Evolutionary conservation across 495 filamentous ascomycete species (phyloP), one percentile per base, ranked within the genome.

Genomic region (Lasiosphaeria ovina): DNA sequence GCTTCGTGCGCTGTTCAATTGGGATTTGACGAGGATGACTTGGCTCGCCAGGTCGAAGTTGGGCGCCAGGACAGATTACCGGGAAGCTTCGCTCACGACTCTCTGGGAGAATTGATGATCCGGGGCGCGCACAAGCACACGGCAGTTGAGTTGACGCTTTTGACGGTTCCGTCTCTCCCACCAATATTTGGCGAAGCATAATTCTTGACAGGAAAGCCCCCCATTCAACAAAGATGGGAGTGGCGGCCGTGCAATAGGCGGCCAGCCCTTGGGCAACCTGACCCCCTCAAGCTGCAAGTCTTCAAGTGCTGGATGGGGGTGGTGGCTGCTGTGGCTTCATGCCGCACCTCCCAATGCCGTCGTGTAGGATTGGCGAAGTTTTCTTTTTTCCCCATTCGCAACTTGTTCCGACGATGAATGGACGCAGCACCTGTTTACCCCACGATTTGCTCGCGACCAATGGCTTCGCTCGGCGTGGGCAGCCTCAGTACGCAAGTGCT

Each of bases 371-470:
- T 47, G 12, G 44, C 44, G 44, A 35, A 53, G 24, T 14, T 48
- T 14, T 42, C 14, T 42, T 42, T 42, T 14, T 8, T 42, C 38
- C 16, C 17, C 16, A 42, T 42, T 42, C 9, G 38, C 38, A 9
- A 42, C 9, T 8, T 42, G 38, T 42, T 42, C 9, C 38, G 1
- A 14, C 47, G n/a, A 17, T 24, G 24, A 24, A 14, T 11, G 51
- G 34, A 33, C 32, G 17, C 33, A 53, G 17, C n/a, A 36, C 40
- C 45, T 48, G 55, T 49, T 36, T 64, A 47, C 62, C 62, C 62
- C 62, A 61, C 58, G 62, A 61, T 64, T 64, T 14, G 34, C 9
- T 34, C 6, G 17, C 32, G 35, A 31, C 56, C 60, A 66, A 62
- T 54, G 40, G 33, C 14, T 11, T 38, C n/a, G 8, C 35, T 17